Evolutionary conservation across 352 stramenopile genomes (phyloP).

Genomic region (Globisporangium parvum): DNA sequence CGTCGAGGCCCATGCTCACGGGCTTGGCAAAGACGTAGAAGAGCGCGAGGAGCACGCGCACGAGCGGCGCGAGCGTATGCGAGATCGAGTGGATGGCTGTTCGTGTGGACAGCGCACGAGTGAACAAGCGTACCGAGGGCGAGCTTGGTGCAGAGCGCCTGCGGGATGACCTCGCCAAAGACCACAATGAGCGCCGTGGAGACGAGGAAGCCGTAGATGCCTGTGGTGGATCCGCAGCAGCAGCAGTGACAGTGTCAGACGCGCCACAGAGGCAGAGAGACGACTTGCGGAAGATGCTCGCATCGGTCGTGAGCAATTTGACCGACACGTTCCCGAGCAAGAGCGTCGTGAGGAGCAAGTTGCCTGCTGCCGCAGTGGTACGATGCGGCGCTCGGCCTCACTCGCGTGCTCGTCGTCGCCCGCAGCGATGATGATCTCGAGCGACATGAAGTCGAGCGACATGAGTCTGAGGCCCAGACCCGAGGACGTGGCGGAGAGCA

Average conservation of each 20-base stretch:
- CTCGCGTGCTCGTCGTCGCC: slow-evolving; percentile 85
- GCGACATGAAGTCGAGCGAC: slow-evolving; percentile 94
- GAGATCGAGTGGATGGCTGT: too few species aligned
- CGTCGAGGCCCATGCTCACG: slow-evolving; percentile 90
- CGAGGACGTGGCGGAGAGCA: slow-evolving; percentile 89
- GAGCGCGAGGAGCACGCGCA: slow-evolving; percentile 90
- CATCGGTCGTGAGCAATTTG: slow-evolving; percentile 96
- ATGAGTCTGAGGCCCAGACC: slow-evolving; percentile 96
- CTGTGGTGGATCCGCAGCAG: slow-evolving; percentile 3
- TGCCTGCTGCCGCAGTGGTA: slow-evolving; percentile 91
- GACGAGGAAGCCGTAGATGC: slow-evolving; percentile 83
- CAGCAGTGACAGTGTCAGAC: too few species aligned
- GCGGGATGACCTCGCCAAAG: slow-evolving; percentile 90
- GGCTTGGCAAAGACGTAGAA: slow-evolving; percentile 95
- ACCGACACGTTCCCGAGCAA: slow-evolving; percentile 94
- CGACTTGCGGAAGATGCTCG: too few species aligned
- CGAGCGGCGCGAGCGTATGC: slow-evolving; percentile 75
- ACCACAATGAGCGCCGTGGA: slow-evolving; percentile 93
- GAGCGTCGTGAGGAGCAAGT: slow-evolving; percentile 95
- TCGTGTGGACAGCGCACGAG: too few species aligned
- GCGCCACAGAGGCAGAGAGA: neutral
- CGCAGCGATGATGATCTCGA: slow-evolving; percentile 94
- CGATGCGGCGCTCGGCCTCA: slow-evolving; percentile 64
- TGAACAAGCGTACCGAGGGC: slow-evolving; percentile 12
- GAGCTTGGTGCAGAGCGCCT: slow-evolving; percentile 88